Percentiles rank a stretch among this genome's conserved stretches.
phyloP scores from a whole-genome alignment of 331 rosid species.

The Quercus phellos region DNA sequence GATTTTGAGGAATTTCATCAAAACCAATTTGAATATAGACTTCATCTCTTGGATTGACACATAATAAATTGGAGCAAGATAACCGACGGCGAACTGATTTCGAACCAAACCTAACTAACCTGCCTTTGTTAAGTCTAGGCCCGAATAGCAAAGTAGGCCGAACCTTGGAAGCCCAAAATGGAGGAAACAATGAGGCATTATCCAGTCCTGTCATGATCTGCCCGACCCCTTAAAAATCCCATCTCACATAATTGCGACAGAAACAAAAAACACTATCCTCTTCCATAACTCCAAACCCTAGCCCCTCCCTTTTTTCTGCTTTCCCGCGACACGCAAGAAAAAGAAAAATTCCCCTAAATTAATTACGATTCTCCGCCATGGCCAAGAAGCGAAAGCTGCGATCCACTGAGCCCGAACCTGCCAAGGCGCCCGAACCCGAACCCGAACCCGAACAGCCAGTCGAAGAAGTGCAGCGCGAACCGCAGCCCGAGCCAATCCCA shows the following conservation, averaged over 20 bases:
- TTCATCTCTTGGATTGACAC: no score
- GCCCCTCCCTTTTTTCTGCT: background rate
- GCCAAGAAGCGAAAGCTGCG: conserved; percentile 64
- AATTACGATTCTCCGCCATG: conserved; percentile 27
- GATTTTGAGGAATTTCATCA: no score
- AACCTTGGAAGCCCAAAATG: background rate
- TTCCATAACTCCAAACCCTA: conserved; percentile 32
- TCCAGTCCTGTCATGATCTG: background rate
- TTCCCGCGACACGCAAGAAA: background rate
- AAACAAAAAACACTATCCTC: background rate
- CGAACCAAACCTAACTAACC: no score
- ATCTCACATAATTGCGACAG: background rate
- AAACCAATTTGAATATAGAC: no score
- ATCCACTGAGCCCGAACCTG: conserved; percentile 42
- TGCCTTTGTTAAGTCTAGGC: no score
- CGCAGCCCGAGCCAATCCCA: background rate
- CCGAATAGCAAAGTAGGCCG: background rate
- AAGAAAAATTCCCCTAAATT: background rate
- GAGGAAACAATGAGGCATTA: no score
- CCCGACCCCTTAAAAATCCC: background rate
- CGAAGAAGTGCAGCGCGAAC: conserved; percentile 9
- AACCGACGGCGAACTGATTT: no score
- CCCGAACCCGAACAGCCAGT: conserved; percentile 10
- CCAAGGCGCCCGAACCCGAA: conserved; percentile 27
- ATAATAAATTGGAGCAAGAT: no score